Evolutionary conservation across 306 rosid species (phyloP), one percentile per base, ranked within the genome.

Genomic region (Medicago ruthenica): DNA sequence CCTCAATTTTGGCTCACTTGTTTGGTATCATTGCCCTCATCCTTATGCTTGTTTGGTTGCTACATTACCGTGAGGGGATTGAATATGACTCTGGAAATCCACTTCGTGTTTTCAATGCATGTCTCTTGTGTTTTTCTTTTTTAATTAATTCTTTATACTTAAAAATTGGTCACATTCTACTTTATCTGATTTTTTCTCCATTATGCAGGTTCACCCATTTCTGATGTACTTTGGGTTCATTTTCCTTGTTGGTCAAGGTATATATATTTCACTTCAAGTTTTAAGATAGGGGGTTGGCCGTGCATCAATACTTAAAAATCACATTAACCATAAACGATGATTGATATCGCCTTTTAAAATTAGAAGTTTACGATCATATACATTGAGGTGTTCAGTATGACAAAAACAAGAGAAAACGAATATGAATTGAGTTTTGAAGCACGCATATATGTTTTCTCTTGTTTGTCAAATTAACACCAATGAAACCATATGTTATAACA

Each of bases 151-250:
- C 17, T 70, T 39, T 72, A 17, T 47, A 4, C 44, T 17, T 9
- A 64, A 50, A 5, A 67, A 13, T 42, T 59, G 11, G 3, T 67
- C 66, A 65, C 69, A 22, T 67, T 48, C 41, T 70, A 12, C 62
- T 71, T 55, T 6, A 41, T 21, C 31, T 40, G 5, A 4, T 16
- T 9, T 13, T 40, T 18, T 71, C 53, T 45, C 18, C 3, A 37
- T 34, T 20, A 1, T 62, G 76, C 89, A 95, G 99, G 94, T 84
- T 76, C 99, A 95, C 80, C 97, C 99, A 21, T 86, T 95, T 78
- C 11, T 92, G 55, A 95, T 95, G 99, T 82, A 84, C 83, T 74
- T 86, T 22, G 97, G 97, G 0, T 89, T 86, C 74, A 82, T 95
- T 75, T 88, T 89, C 87, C 63, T 88, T 76, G 79, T 80, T 31